Conservation (phyloP, 2,329 filamentous ascomycete genomes). For the Elsinoe fawcettii region DNA sequence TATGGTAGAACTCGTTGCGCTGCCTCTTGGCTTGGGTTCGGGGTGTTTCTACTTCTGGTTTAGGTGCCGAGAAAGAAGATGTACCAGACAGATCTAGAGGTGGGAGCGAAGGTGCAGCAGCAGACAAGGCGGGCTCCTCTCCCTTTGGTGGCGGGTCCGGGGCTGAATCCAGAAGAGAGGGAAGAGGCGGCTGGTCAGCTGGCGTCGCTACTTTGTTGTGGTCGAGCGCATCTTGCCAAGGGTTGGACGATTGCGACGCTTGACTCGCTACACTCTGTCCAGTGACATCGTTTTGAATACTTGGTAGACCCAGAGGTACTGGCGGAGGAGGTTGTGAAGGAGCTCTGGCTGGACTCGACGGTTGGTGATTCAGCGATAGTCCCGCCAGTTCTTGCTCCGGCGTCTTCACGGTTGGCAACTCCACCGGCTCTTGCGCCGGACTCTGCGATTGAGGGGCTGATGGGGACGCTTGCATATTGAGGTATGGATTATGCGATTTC, state of each 20-base stretch:
- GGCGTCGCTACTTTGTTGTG: conserved; percentile 23
- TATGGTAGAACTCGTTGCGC: conserved; percentile 73
- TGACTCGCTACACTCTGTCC: conserved; percentile 17
- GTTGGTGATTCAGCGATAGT: conserved; percentile 27
- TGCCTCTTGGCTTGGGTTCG: conserved; percentile 37
- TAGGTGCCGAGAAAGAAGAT: conserved; percentile 18
- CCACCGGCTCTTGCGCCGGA: conserved; percentile 29
- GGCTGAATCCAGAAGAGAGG: background rate
- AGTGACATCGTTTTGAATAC: background rate
- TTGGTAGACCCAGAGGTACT: background rate
- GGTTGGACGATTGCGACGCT: conserved; percentile 19
- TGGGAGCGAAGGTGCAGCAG: background rate
- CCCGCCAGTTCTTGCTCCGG: conserved; percentile 35
- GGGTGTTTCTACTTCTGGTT: conserved; percentile 33
- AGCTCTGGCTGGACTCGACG: background rate
- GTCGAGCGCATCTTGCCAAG: conserved; percentile 18
- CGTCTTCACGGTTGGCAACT: conserved; percentile 35
- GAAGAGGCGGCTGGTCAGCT: background rate
- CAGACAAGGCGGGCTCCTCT: background rate
- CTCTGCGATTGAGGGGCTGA: conserved; percentile 21
- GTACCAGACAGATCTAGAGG: background rate
- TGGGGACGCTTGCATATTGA: conserved; percentile 28
- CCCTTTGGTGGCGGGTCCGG: conserved; percentile 10
- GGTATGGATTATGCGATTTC: conserved; percentile 40
- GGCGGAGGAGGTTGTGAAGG: background rate